phyloP scores from a whole-genome alignment of 306 rosid species.

The Trichosanthes cucumerina region DNA sequence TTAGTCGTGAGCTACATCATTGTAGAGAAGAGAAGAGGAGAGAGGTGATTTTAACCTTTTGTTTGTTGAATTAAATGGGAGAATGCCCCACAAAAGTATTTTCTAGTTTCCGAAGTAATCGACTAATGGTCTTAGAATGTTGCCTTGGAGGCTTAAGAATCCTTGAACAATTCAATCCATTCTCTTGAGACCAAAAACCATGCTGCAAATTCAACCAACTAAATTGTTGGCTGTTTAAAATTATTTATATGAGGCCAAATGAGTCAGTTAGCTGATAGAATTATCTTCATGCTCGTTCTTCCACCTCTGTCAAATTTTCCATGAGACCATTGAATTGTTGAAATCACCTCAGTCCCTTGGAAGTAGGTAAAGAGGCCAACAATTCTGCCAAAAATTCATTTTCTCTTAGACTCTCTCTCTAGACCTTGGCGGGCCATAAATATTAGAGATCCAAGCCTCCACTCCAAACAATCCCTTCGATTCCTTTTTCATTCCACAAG shows the following conservation, averaged over 20 bases:
- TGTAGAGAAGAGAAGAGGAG: not conserved
- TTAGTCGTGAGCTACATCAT: not conserved
- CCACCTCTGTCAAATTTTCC: not conserved
- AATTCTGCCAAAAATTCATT: not conserved
- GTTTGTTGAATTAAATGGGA: not conserved
- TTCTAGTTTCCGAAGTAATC: not conserved
- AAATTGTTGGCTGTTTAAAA: not conserved
- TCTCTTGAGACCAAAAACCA: not conserved
- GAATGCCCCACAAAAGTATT: not conserved
- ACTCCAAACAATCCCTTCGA: not conserved
- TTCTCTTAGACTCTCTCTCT: not conserved
- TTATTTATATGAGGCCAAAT: not conserved
- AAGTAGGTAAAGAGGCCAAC: not conserved
- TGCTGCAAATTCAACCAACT: not conserved
- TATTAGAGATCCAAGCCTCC: not conserved
- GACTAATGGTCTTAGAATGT: not conserved
- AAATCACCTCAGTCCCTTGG: not conserved
- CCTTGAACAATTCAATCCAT: too few relatives aligned
- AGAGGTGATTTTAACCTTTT: not conserved
- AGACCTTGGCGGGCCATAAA: not conserved
- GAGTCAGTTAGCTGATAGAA: not conserved
- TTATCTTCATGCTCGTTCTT: not conserved
- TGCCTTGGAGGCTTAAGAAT: not conserved
- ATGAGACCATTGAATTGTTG: not conserved
- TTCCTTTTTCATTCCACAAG: not conserved